Base-by-base conservation (phyloP, 768 basidiomycete species). In the Myochromella boudieri region DNA sequence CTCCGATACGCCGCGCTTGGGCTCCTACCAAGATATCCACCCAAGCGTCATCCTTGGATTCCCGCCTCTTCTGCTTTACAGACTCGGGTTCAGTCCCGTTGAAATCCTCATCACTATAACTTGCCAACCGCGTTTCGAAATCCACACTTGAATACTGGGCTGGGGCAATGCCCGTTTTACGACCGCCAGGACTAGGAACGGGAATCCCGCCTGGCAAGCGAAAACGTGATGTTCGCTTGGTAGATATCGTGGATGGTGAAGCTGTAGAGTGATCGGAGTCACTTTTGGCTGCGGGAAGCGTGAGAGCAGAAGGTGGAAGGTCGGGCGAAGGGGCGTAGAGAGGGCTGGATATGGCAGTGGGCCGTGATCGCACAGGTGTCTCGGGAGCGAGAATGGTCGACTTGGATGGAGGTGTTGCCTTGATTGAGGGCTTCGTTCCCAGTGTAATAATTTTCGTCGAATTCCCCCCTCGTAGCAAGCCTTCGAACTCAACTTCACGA, bases 91-190 rank as follows among this genome's bases (percentile, higher is more conserved):
- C 76, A 1, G 41, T 37, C 6, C 48, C 58, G 42, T 70, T 69
- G 27, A 66, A 60, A 49, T 78, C 74, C 26, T 73, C 72, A 48
- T 76, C 77, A 49, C 75, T 75, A 56, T 76, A 83, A 57, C 81
- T 84, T 32, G 87, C 82, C 59, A 90, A 68, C 49, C 89, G 75
- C 25, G 88, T 90, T 69, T 89, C 84, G 68, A 93, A 93, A 44
- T 92, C 89, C 39, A 92, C 80, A 27, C 77, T 80, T 43, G 87
- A 84, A 62, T 87, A 87, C 64, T 90, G 85, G n/a, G 87, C 78
- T 25, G 88, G 87, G 11, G 72, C 62, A 57, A 82, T 69, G 32
- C 73, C 75, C 29, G 78, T 75, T 55, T 76, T 74, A 51, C 71
- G 64, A 42, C 59, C 66, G 46, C 74, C 74, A 32, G 84, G 79